These are phyloP conservation scores for Yamadazyma taylorii DNA, from an alignment of 1,139 yeast species.

Conservation along the genomic window DNA sequence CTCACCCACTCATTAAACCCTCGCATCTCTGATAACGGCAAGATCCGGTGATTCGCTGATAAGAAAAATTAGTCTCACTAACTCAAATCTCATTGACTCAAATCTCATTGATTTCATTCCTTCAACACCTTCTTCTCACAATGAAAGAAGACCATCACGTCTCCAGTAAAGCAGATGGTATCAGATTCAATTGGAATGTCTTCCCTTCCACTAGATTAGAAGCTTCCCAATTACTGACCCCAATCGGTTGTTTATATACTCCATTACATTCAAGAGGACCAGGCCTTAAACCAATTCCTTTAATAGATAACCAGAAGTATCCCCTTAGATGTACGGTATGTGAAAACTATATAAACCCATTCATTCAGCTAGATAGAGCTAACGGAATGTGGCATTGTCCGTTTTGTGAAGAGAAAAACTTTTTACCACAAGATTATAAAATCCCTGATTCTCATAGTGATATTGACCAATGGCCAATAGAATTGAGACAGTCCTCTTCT, in stretches of 20 bases:
- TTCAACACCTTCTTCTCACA: too few species aligned
- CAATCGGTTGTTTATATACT: slow-evolving; percentile 39
- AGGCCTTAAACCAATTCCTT: slow-evolving; percentile 7
- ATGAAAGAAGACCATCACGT: slow-evolving; percentile 12
- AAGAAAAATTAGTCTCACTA: slow-evolving; percentile 1
- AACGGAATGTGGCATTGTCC: slow-evolving; percentile 46
- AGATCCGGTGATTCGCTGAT: too few species aligned
- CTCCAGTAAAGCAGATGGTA: slow-evolving; percentile 10
- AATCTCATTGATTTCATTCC: too few species aligned
- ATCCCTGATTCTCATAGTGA: slow-evolving; percentile 19
- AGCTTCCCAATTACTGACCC: slow-evolving; percentile 31
- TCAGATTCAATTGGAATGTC: slow-evolving; percentile 54
- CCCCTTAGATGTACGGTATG: slow-evolving; percentile 31
- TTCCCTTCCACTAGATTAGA: slow-evolving; percentile 46
- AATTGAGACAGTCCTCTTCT: slow-evolving; percentile 23
- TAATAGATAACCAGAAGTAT: slow-evolving; percentile 4
- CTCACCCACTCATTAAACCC: too few species aligned
- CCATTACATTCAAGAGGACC: slow-evolving; percentile 22
- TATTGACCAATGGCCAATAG: slow-evolving; percentile 27
- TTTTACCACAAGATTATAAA: slow-evolving; percentile 21
- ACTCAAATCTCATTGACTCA: background rate
- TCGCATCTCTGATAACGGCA: too few species aligned
- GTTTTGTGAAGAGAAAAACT: slow-evolving; percentile 28
- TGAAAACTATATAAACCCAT: slow-evolving; percentile 29
- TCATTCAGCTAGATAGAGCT: slow-evolving; percentile 28